A percentile compares a stretch with the other conserved stretches of the same genome.
These are phyloP conservation scores for Mycosphaerella sp. DNA, from an alignment of 2,329 filamentous ascomycete species.

Conservation along the genomic window DNA sequence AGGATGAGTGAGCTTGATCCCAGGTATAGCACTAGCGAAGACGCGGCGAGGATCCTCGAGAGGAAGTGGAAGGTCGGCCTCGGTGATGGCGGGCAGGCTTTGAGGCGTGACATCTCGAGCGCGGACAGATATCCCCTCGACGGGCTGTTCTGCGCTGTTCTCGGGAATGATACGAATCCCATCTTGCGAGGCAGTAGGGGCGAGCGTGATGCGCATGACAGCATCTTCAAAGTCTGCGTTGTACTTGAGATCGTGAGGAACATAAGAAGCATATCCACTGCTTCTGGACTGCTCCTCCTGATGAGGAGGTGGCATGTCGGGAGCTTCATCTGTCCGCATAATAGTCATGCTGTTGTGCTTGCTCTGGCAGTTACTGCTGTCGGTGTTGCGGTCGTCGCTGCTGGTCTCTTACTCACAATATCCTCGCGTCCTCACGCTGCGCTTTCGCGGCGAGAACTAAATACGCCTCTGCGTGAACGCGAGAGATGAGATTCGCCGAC, in stretches of 20 bases:
- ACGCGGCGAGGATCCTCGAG: conserved; percentile 40
- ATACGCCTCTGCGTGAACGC: not conserved
- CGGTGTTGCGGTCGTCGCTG: not conserved
- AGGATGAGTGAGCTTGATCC: conserved; percentile 42
- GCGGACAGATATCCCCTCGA: conserved; percentile 27
- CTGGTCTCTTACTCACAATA: not conserved
- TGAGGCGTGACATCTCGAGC: conserved; percentile 24
- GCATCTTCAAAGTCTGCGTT: conserved; percentile 41
- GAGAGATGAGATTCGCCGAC: conserved; percentile 12
- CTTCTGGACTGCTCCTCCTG: conserved; percentile 20
- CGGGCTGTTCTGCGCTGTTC: conserved; percentile 25
- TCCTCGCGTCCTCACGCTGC: not conserved
- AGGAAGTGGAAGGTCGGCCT: conserved; percentile 39
- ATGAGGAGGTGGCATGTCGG: conserved; percentile 20
- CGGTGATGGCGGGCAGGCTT: conserved; percentile 27
- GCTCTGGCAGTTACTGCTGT: not conserved
- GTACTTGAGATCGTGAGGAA: conserved; percentile 41
- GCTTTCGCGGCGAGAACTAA: not conserved
- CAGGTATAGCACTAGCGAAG: conserved; percentile 40
- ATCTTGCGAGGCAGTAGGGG: conserved; percentile 24
- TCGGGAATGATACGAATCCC: conserved; percentile 28
- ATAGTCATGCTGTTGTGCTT: not conserved
- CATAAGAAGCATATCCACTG: conserved; percentile 36
- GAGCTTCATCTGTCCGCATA: conserved; percentile 4
- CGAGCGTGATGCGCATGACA: conserved; percentile 38